Base-by-base conservation (phyloP, 192 early-diverging fungal species). In the Coemansia sp. region DNA sequence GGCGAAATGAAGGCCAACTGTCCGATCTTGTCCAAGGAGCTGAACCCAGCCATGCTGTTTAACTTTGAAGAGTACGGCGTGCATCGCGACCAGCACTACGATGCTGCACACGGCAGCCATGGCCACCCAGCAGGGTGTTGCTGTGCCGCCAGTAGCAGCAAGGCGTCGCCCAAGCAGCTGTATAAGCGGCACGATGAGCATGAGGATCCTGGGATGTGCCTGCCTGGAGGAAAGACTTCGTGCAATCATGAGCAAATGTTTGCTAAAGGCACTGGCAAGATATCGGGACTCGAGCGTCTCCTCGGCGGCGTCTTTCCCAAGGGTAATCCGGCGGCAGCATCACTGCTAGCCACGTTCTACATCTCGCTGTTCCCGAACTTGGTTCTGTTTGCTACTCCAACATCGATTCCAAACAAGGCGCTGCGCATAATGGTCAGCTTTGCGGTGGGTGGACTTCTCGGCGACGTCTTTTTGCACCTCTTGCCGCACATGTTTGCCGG, bases 391-490 rank as follows among this genome's bases (percentile, higher is more conserved):
- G 92, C 92, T 64, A 91, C 93, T 16, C 93, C 93, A 9, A 87
- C 93, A 41, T 74, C 88, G 65, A 88, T 90, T 55, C 73, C 85
- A 33, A 80, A 71, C 69, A 73, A 70, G 66, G 73, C 66, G 16
- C 79, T 87, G 40, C 76, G 94, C 69, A 84, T 90, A 4, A 86
- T 95, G 67, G 93, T 95, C 27, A 88, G 91, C 49, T 94, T 95
- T 85, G 94, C 94, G 0, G 91, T 94, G n/a, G 94, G 94, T 70
- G 92, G 92, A 11, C 78, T 95, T 29, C 68, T 95, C 36, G 93
- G 94, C 15, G 94, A 95, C 71, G 94, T 94, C 12, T 92, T 95
- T 69, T 73, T 95, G 71, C 94, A 95, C 69, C 75, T 95, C 52
- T 69, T 95, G 46, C 94, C 94, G 46, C 90, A 94, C 70, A 87